Evolutionary conservation across 768 basidiomycete genomes (phyloP).

Genomic region (Lactarius indigo): DNA sequence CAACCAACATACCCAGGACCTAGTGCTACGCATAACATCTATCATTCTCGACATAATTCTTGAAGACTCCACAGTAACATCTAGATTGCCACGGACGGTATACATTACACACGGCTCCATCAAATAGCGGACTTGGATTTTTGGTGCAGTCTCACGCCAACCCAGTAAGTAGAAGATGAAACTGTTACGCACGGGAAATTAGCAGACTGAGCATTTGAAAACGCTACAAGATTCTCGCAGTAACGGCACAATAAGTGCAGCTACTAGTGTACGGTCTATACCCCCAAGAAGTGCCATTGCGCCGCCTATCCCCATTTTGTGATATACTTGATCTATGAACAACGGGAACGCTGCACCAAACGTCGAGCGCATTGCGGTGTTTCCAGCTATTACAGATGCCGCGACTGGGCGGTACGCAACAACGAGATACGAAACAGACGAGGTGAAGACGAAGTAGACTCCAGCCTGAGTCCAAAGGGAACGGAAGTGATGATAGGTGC

Average conservation of each 20-base stretch:
- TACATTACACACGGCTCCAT: too few relatives aligned
- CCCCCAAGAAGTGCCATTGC: constrained; percentile 40
- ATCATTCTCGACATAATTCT: too few relatives aligned
- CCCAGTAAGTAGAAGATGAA: neutral
- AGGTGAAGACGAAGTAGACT: constrained; percentile 59
- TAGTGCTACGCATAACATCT: too few relatives aligned
- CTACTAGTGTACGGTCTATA: too few relatives aligned
- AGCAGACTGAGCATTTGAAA: too few relatives aligned
- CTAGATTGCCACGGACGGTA: too few relatives aligned
- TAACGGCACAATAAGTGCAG: constrained; percentile 37
- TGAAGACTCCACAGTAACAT: too few relatives aligned
- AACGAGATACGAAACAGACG: constrained; percentile 58
- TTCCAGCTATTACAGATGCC: constrained; percentile 65
- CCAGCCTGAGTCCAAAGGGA: constrained; percentile 49
- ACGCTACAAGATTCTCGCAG: too few relatives aligned
- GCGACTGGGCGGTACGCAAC: constrained; percentile 50
- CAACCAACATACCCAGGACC: too few relatives aligned
- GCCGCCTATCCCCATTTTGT: constrained; percentile 35
- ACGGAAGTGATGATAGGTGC: constrained; percentile 43
- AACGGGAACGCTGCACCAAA: constrained; percentile 42
- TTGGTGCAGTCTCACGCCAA: neutral
- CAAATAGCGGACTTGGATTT: neutral
- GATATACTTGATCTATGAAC: constrained; percentile 39
- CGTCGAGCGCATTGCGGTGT: constrained; percentile 42
- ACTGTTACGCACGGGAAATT: neutral